Conservation (phyloP, 2,329 filamentous ascomycete species). For the Sporothrix euskadiensis region DNA sequence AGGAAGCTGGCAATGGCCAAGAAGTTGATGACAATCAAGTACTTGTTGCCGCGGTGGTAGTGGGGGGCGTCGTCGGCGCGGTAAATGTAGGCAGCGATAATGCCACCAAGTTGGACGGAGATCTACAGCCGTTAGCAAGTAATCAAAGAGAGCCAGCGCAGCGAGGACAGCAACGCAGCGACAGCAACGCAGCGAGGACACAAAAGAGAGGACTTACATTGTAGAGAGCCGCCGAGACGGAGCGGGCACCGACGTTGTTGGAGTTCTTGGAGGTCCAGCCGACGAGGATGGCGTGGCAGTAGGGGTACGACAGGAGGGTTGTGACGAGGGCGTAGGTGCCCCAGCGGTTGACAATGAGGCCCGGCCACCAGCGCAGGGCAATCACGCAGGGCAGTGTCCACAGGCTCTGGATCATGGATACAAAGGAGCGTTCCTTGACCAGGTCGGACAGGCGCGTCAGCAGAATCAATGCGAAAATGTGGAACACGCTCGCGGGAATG, state of each 20-base stretch:
- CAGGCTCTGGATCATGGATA: conserved; percentile 49
- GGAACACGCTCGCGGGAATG: conserved; percentile 42
- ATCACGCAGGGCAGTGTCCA: conserved; percentile 59
- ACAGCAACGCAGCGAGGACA: too few relatives aligned
- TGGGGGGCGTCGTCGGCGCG: conserved; percentile 37
- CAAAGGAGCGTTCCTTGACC: conserved; percentile 47
- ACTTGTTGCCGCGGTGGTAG: conserved; percentile 33
- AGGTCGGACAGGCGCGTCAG: conserved; percentile 54
- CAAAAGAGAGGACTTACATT: conserved; percentile 21
- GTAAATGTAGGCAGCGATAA: conserved; percentile 50
- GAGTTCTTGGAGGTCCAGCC: conserved; percentile 61
- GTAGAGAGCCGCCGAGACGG: conserved; percentile 28
- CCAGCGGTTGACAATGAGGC: conserved; percentile 48
- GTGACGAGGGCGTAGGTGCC: conserved; percentile 53
- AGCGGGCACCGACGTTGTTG: conserved; percentile 29
- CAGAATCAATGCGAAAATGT: conserved; percentile 54
- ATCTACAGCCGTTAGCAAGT: conserved; percentile 36
- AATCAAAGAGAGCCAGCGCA: too few relatives aligned
- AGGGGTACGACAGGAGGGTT: conserved; percentile 55
- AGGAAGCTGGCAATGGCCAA: conserved; percentile 53
- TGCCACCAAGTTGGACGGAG: conserved; percentile 41
- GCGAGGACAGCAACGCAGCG: too few relatives aligned
- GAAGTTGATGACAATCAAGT: conserved; percentile 41
- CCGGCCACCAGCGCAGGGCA: conserved; percentile 50
- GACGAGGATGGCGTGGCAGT: conserved; percentile 60